These are phyloP conservation scores for Thermoascus crustaceus DNA, from an alignment of 2,329 filamentous ascomycete species.

Conservation along the genomic window DNA sequence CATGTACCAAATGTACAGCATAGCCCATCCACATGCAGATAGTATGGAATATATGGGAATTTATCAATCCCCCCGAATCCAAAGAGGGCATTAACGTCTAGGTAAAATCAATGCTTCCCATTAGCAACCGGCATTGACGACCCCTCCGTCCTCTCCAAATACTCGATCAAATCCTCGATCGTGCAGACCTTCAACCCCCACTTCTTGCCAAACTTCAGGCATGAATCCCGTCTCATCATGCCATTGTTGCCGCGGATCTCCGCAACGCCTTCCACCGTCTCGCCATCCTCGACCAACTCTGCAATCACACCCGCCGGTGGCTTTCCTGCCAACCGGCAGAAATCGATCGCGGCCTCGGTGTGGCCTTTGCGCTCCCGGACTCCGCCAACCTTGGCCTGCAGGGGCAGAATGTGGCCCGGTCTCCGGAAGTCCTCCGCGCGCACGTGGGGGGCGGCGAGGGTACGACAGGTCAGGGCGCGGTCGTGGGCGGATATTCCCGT, in stretches of 20 bases:
- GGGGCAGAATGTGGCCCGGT: conserved; percentile 83
- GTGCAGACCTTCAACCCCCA: conserved; percentile 93
- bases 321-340: conserved; percentile 79
- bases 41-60: too few relatives aligned
- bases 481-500: conserved; percentile 91
- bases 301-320: conserved; percentile 70
- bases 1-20: too few relatives aligned
- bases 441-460: conserved; percentile 60
- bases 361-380: conserved; percentile 74
- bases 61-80: too few relatives aligned
- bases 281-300: conserved; percentile 83
- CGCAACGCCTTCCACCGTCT: conserved; percentile 59
- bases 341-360: conserved; percentile 87
- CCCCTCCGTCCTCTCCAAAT: conserved; percentile 69
- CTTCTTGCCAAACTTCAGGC: conserved; percentile 75
- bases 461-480: conserved; percentile 70
- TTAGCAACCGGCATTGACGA: conserved; percentile 18
- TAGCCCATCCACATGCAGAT: too few relatives aligned
- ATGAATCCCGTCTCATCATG: conserved; percentile 88
- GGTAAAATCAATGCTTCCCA: conserved; percentile 27
- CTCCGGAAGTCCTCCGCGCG: conserved; percentile 59
- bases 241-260: conserved; percentile 57
- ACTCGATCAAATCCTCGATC: conserved; percentile 78
- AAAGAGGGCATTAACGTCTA: too few relatives aligned
- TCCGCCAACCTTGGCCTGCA: conserved; percentile 70